Evolutionary conservation across 2,329 filamentous ascomycete species (phyloP).

Genomic region (Tolypocladium sp.): DNA sequence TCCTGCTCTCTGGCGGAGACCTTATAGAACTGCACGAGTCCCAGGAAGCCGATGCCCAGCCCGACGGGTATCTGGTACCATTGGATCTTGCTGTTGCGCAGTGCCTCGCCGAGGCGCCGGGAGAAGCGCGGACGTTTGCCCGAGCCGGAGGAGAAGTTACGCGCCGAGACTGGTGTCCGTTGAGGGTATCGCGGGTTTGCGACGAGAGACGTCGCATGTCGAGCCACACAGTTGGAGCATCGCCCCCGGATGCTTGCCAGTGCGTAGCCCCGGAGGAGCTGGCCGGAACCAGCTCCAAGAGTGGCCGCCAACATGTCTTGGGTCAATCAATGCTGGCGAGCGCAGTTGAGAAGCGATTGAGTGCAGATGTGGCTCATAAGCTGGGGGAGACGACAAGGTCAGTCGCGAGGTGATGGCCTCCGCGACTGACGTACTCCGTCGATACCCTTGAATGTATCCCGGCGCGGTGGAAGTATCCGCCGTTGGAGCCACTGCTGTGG

Average conservation of each 20-base stretch:
- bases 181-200: constrained; percentile 12
- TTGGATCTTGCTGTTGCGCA: constrained; percentile 52
- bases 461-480: background rate
- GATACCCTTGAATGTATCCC: background rate
- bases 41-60: constrained; percentile 76
- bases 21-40: constrained; percentile 76
- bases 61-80: constrained; percentile 90
- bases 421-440: background rate
- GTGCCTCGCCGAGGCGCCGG: constrained; percentile 38
- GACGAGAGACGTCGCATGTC: constrained; percentile 2
- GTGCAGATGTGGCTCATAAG: background rate
- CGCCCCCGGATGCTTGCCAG: constrained; percentile 18
- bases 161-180: constrained; percentile 14
- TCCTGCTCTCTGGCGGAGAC: constrained; percentile 50
- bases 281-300: constrained; percentile 24
- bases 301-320: constrained; percentile 20
- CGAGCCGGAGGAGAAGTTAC: constrained; percentile 24
- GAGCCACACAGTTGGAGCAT: constrained; percentile 16
- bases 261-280: constrained; percentile 20
- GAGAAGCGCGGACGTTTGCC: constrained; percentile 40
- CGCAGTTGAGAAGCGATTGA: background rate
- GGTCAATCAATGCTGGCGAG: background rate
- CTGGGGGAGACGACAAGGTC: background rate
- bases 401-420: background rate
- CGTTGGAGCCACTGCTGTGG: background rate